A percentile compares a stretch with the other conserved stretches of the same genome.
Evolutionary conservation across 1,284 basidiomycete species (phyloP).

Genomic region (Sporisorium graminicola): DNA sequence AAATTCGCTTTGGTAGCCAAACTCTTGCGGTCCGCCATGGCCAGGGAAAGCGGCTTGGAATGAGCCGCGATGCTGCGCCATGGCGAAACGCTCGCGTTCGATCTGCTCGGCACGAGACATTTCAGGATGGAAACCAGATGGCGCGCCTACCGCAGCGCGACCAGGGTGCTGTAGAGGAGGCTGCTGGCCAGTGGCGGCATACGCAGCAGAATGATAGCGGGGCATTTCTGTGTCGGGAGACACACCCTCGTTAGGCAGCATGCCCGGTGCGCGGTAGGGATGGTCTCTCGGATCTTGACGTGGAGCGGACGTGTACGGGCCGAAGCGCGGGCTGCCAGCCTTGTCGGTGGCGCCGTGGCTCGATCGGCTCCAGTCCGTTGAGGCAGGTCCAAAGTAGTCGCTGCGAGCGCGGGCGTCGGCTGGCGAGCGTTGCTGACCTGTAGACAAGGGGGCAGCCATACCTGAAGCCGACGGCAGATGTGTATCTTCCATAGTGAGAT

Average conservation of each 20-base stretch:
- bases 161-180: conserved; percentile 10
- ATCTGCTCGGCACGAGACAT: conserved; percentile 26
- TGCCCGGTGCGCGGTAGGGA: conserved; percentile 11
- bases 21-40: conserved; percentile 16
- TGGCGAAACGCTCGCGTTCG: conserved; percentile 32
- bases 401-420: conserved; percentile 25
- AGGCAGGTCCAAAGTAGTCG: conserved; percentile 40
- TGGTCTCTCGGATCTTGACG: conserved; percentile 25
- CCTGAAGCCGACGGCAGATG: conserved; percentile 37
- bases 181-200: conserved; percentile 3
- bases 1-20: conserved; percentile 35
- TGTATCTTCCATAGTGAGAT: conserved; percentile 46
- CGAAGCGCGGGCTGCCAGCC: conserved; percentile 22
- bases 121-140: conserved; percentile 6
- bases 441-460: conserved; percentile 22
- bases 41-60: conserved; percentile 6
- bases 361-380: conserved; percentile 24
- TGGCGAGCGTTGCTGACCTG: conserved; percentile 31
- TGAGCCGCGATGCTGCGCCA: conserved; percentile 26
- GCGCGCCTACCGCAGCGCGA: conserved; percentile 8
- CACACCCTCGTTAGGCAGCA: conserved; percentile 16
- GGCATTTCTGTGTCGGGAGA: conserved; percentile 22
- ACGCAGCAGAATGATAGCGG: conserved; percentile 10
- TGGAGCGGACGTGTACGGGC: neutral
- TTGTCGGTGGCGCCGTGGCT: conserved; percentile 9